These are phyloP conservation scores for Carex cristatella DNA, from an alignment of 176 grass and related monocot genomes.

Conservation along the genomic window DNA sequence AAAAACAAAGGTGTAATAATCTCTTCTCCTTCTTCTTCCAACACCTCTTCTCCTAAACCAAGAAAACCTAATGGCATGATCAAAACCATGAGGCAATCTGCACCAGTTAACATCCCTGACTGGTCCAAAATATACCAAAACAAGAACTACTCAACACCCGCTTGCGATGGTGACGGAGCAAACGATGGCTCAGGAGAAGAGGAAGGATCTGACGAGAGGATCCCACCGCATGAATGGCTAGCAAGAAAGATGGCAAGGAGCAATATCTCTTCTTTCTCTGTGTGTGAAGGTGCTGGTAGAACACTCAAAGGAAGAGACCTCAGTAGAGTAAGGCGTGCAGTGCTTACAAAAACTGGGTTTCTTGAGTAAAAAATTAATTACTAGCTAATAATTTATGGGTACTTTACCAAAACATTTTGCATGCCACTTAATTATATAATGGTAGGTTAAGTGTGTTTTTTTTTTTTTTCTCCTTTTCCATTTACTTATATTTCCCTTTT, in stretches of 20 bases:
- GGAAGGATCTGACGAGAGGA: constrained; percentile 15
- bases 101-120: constrained; percentile 39
- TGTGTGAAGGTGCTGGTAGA: constrained; percentile 47
- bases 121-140: constrained; percentile 41
- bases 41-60: constrained; percentile 8
- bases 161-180: too few relatives aligned
- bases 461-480: not conserved
- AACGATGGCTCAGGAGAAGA: constrained; percentile 19
- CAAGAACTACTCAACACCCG: not conserved
- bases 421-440: not conserved
- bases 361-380: constrained; percentile 24
- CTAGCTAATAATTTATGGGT: not conserved
- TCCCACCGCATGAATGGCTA: constrained; percentile 49
- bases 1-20: not conserved
- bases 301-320: constrained; percentile 57
- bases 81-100: constrained; percentile 13
- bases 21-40: not conserved
- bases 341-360: constrained; percentile 56
- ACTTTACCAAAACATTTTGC: not conserved
- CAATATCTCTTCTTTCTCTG: constrained; percentile 46
- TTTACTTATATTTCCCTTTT: not conserved
- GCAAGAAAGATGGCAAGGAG: constrained; percentile 46
- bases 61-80: not conserved
- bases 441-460: constrained; percentile 11
- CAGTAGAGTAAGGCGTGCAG: constrained; percentile 43